Conservation (phyloP, 805 yeast genomes). For the Yamadazyma endophytica region DNA sequence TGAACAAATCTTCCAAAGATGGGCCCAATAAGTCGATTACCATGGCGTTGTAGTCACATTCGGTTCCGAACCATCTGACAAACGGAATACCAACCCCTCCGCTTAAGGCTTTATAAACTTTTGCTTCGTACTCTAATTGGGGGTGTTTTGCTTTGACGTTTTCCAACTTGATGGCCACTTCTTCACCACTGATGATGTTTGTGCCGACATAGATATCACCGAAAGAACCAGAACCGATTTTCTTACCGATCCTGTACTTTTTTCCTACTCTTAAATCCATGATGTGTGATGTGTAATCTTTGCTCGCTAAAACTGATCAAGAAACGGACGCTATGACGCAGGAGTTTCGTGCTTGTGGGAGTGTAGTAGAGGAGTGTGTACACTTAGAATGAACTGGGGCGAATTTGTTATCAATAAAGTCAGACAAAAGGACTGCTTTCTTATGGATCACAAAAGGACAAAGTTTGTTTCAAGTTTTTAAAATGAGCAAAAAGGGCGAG, state of each 20-base stretch:
- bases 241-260: slow-evolving; percentile 89
- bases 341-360: no score
- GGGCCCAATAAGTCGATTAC: slow-evolving; percentile 96
- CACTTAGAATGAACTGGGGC: no score
- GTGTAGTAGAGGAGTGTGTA: no score
- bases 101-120: slow-evolving; percentile 87
- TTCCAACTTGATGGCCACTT: slow-evolving; percentile 94
- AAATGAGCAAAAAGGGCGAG: no score
- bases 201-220: slow-evolving; percentile 95
- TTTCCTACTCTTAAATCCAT: slow-evolving; percentile 59
- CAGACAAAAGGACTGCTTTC: no score
- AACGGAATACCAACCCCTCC: slow-evolving; percentile 98
- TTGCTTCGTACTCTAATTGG: slow-evolving; percentile 93
- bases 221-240: slow-evolving; percentile 95
- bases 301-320: no score
- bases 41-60: slow-evolving; percentile 94
- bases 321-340: no score
- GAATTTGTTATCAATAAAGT: no score
- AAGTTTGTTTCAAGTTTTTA: no score
- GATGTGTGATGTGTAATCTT: not conserved
- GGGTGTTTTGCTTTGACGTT: slow-evolving; percentile 91
- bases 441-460: no score
- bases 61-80: slow-evolving; percentile 93
- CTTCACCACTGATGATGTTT: slow-evolving; percentile 93
- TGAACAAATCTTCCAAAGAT: slow-evolving; percentile 89